Base-by-base conservation (phyloP, 768 basidiomycete species). In the Leucocoprinus leucothites region DNA sequence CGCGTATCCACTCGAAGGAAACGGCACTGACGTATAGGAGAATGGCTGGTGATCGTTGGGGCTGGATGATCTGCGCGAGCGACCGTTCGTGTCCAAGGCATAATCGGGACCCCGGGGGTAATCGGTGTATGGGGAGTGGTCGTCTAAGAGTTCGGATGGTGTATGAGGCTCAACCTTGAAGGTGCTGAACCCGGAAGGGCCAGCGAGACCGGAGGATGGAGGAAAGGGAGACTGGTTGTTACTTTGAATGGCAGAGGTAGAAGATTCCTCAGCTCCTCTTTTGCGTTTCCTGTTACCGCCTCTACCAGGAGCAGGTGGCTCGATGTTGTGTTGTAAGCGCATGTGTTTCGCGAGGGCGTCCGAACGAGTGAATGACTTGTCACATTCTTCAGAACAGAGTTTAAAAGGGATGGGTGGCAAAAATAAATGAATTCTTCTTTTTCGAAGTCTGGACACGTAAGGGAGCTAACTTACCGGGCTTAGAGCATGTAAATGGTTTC, bases 341-440 rank as follows among this genome's bases (percentile, higher is more conserved):
- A 94, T 87, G 68, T 97, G 94, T 65, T 96, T 96, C 19, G 86
- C 86, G 18, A 96, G 82, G 8, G 94, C 93, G 70, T 97, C 94
- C 1, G 93, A 93, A 41, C 94, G 92, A 8, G 94, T 94, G 70
- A 98, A 98, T 0, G 91, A 88, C 63, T 93, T 94, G 75, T 92
- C 91, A 66, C 95, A 98, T 73, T 94, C 94, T 95, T 53, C 14
- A 49, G 34, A 57, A 31, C 44, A 8, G 50, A 52, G 58, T 51
- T 41, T 56, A 55, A 54, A 58, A 54, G 40, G 41, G 48, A 22
- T 35, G 50, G 42, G 25, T 35, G 21, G 46, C 43, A 51, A 26
- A 21, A 52, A 57, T 57, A 52, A 52, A 51, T 48, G 50, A 56
- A 42, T n/a, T 18, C 28, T 43, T 43, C 38, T 50, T 51, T 42